Percentiles rank a stretch among this genome's conserved stretches.
These are phyloP conservation scores for Schizochytrium sp. DNA, from an alignment of 108 stramenopile genomes.

Conservation along the genomic window DNA sequence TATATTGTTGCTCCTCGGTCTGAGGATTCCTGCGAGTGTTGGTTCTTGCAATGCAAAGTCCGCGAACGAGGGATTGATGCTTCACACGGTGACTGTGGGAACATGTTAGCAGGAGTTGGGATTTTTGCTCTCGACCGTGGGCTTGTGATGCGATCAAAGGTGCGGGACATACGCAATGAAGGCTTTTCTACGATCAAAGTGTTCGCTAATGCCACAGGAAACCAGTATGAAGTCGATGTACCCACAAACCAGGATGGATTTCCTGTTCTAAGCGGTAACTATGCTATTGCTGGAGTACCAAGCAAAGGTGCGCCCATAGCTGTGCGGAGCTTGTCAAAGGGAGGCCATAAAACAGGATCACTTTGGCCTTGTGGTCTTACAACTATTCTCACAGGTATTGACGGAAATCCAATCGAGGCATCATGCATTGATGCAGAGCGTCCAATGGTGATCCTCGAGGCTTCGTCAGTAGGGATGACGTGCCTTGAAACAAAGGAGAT, in stretches of 20 bases:
- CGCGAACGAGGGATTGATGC: not conserved
- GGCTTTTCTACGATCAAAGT: not conserved
- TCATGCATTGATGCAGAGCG: slow-evolving; percentile 31
- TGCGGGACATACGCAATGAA: not conserved
- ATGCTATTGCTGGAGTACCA: slow-evolving; percentile 7
- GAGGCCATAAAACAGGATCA: slow-evolving; percentile 22
- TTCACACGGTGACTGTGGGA: slow-evolving; percentile 44
- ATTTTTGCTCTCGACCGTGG: not conserved
- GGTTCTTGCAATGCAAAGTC: slow-evolving; percentile 10
- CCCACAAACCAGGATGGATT: not conserved
- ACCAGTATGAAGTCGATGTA: not conserved
- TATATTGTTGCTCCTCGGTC: not conserved
- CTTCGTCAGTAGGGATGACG: not conserved
- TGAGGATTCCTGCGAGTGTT: not conserved
- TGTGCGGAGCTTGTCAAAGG: not conserved
- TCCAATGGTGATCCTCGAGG: not conserved
- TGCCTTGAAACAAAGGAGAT: not conserved
- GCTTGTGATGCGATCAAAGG: not conserved
- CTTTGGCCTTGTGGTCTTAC: not conserved
- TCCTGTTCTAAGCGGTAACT: not conserved
- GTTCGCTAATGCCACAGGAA: slow-evolving; percentile 6
- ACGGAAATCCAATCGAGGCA: not conserved
- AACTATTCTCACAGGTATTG: no score
- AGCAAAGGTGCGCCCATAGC: not conserved
- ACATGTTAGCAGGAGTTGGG: slow-evolving; percentile 50